Percentiles rank a stretch among this genome's conserved stretches.
These are phyloP conservation scores for Trichoderma simmonsii DNA, from an alignment of 2,329 filamentous ascomycete genomes.

Conservation along the genomic window DNA sequence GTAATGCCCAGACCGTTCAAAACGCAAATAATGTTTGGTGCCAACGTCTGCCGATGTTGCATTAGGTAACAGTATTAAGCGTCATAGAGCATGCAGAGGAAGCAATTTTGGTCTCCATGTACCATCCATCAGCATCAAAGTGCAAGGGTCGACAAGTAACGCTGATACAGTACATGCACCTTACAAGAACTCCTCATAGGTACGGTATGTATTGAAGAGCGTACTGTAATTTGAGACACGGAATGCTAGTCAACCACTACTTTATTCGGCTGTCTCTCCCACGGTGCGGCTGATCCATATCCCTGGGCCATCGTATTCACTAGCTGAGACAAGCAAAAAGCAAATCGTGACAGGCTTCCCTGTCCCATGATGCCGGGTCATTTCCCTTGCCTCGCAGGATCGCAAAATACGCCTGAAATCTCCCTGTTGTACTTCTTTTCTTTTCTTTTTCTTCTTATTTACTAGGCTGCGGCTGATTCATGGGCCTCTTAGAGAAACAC, in stretches of 20 bases:
- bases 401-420: not conserved
- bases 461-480: not conserved
- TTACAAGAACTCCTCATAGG: too few relatives aligned
- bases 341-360: not conserved
- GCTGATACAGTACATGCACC: not conserved
- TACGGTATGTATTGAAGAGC: not conserved
- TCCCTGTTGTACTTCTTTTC: not conserved
- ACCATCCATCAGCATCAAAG: not conserved
- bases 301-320: not conserved
- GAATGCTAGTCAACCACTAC: not conserved
- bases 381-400: not conserved
- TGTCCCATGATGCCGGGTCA: not conserved
- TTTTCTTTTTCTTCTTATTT: not conserved
- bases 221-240: not conserved
- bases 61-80: not conserved
- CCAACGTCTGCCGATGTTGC: not conserved
- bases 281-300: not conserved
- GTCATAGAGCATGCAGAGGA: not conserved
- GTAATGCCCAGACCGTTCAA: not conserved
- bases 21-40: not conserved
- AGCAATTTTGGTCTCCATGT: not conserved
- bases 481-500: not conserved
- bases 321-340: slow-evolving; percentile 1
- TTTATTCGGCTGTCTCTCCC: not conserved
- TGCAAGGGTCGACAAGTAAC: not conserved